phyloP scores from a whole-genome alignment of 768 basidiomycete species.

The Boletus sensibilis region DNA sequence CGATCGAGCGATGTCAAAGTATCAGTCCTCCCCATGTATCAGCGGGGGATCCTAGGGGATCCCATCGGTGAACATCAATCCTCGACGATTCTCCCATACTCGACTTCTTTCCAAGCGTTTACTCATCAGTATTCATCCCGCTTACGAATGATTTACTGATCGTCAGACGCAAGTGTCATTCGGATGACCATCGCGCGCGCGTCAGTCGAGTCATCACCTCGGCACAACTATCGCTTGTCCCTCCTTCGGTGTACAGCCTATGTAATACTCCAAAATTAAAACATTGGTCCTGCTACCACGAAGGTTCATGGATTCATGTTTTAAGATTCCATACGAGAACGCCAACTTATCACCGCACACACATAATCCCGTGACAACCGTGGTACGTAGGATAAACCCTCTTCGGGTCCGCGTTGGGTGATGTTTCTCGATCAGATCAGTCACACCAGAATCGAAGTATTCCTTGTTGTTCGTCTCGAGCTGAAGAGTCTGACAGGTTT shows the following conservation, averaged over 20 bases:
- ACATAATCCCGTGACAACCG: constrained; percentile 1
- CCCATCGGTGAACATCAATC: neutral
- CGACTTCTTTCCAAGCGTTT: constrained; percentile 3
- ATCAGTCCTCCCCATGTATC: neutral
- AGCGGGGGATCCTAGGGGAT: neutral
- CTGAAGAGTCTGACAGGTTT: neutral
- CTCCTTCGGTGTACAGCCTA: neutral
- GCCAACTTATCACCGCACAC: constrained; percentile 16
- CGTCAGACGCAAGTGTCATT: constrained; percentile 3
- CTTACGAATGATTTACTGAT: constrained; percentile 13
- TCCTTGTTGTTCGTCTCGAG: neutral
- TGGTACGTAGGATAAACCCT: neutral
- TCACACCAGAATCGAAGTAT: neutral
- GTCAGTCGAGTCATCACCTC: constrained; percentile 15
- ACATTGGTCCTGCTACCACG: neutral
- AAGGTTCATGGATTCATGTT: neutral
- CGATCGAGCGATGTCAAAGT: neutral
- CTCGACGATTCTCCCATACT: neutral
- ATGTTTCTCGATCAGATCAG: constrained; percentile 3
- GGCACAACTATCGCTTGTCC: neutral
- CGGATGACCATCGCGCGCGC: neutral
- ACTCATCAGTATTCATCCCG: neutral
- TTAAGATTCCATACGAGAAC: neutral
- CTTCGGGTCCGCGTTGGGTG: constrained; percentile 12
- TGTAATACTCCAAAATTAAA: neutral